Conservation (phyloP, 768 basidiomycete genomes). For the Calocybe indica region DNA sequence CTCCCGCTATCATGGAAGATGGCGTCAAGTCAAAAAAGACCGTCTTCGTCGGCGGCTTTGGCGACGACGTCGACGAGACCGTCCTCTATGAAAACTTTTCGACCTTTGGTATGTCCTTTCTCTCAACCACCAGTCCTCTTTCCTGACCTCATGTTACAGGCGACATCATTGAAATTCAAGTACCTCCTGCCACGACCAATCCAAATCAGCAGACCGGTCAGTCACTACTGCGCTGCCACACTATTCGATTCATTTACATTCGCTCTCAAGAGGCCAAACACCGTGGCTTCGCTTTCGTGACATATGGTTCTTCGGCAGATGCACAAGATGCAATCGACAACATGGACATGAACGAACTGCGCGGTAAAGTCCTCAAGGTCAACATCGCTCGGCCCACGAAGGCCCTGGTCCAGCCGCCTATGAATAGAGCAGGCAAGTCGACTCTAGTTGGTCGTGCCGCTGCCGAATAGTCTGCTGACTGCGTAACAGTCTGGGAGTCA, state of each 20-base stretch:
- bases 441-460: background rate
- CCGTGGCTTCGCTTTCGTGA: constrained; percentile 92
- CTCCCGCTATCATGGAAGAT: constrained; percentile 55
- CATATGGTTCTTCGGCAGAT: constrained; percentile 72
- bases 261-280: constrained; percentile 65
- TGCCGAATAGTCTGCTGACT: background rate
- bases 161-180: constrained; percentile 87
- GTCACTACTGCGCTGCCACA: constrained; percentile 7
- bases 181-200: constrained; percentile 77
- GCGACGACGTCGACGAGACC: constrained; percentile 78
- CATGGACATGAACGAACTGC: constrained; percentile 92
- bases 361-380: constrained; percentile 71
- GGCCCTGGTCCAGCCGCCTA: constrained; percentile 53
- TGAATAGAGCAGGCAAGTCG: constrained; percentile 71
- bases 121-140: constrained; percentile 1
- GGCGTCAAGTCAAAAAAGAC: constrained; percentile 84
- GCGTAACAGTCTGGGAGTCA: constrained; percentile 82
- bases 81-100: constrained; percentile 75
- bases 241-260: constrained; percentile 3
- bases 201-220: constrained; percentile 56
- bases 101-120: constrained; percentile 65
- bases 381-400: constrained; percentile 85
- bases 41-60: constrained; percentile 77
- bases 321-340: constrained; percentile 98
- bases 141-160: constrained; percentile 39